Evolutionary conservation across 139 green algal genomes (phyloP), one percentile per base, ranked within the genome.

Genomic region (Axilococcus clingmanii): DNA sequence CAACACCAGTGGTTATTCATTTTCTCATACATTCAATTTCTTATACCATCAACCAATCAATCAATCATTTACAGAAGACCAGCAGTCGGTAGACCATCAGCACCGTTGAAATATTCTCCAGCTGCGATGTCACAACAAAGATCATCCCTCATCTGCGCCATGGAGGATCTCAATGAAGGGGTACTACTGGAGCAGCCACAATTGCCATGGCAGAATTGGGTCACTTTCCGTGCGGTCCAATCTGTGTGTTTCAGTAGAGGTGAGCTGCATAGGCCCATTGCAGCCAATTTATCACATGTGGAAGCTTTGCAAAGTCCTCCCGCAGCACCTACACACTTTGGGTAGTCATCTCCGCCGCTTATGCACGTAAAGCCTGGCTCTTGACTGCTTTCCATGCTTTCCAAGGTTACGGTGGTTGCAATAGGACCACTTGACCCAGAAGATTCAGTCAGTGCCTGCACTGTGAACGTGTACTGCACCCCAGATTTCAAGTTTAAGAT

Each of bases 71-170:
- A 17, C 9, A 23, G 9, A 49, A 49, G 9, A 49, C 41, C 41
- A 12, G 9, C 12, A 17, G 41, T 49, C 11, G 41, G 12, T 19
- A 9, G 41, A 17, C 41, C 41, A 32, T 49, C 12, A 17, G 9
- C 41, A 30, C 11, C 27, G 9, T 48, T 36, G 12, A 30, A 57
- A 9, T 57, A 57, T 25, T 57, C 48, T 37, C 7, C 48, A 12
- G 31, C n/a, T 25, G 14, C 7, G 15, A 57, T 47, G 48, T 7
- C 22, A 23, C 48, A 57, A 14, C 48, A 57, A 28, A 8, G 7
- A 49, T 57, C 48, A 32, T 25, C 24, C 12, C 16, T 24, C 20
- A 28, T 11, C 17, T 23, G 12, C 5, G 22, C 24, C 22, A 57
- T n/a, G 24, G 22, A 27, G 7, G 6, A 9, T 38, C 48, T 25